Base-by-base conservation (phyloP, 306 rosid genomes). In the Castanea crenata region DNA sequence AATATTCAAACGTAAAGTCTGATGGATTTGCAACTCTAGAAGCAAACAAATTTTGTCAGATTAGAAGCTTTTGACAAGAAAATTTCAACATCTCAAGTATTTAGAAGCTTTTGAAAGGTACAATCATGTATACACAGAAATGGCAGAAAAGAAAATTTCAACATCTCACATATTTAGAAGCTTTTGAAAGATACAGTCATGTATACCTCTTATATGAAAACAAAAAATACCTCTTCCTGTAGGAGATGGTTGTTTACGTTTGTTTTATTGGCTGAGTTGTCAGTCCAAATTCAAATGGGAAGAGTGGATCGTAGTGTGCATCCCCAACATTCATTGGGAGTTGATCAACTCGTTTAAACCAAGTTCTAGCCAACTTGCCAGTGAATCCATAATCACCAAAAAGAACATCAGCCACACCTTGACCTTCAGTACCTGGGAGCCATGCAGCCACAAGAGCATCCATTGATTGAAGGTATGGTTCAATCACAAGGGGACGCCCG, bases 391-490 rank as follows among this genome's bases (percentile, higher is more conserved):
- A 67, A 23, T 67, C 72, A 18, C 72, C 72, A 19, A 67, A 67
- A 34, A 67, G 72, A 19, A 35, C 52, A 7, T 67, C 72, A 35
- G 52, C 72, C 21, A 67, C 72, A 67, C 72, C 72, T 67, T 34
- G 16, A 34, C 72, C 72, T 67, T 67, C 52, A 9, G 25, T 67
- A 19, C 72, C 72, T 19, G 72, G 52, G 27, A 67, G 72, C 72
- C 72, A 67, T 67, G 72, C 72, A 67, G 72, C 72, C 27, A 67
- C 72, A 9, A 67, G 72, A 67, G 72, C 72, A 4, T 67, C 72
- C 72, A 67, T 34, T n/a, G 72, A 35, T 35, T 49, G 8, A 34
- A 67, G 51, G 19, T 67, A 67, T 19, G 72, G 51, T 67, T 67
- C 72, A 11, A 67, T 35, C 46, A 35, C 27, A 35, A 67, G 72